Conservation (phyloP, 2,329 filamentous ascomycete genomes). For the Madurella fahalii region DNA sequence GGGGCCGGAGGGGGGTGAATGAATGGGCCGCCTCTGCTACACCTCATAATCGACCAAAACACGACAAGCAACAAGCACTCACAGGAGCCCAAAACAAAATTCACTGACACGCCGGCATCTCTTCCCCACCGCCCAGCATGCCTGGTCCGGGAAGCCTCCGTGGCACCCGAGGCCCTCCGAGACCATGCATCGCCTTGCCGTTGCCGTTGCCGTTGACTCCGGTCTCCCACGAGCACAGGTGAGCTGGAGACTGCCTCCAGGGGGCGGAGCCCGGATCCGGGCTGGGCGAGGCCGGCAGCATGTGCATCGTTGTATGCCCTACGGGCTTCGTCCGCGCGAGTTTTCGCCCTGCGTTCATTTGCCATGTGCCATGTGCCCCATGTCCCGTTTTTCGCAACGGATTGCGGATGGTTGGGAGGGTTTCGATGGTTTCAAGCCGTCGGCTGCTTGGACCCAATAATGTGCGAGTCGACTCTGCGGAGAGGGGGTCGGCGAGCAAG, state of each 20-base stretch:
- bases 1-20: slow-evolving; percentile 10
- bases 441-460: background rate
- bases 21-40: slow-evolving; percentile 11
- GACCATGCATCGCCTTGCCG: background rate
- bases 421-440: background rate
- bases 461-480: background rate
- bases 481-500: slow-evolving; percentile 1
- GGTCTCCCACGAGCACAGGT: background rate
- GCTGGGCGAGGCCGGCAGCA: background rate
- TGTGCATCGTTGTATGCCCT: background rate
- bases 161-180: background rate
- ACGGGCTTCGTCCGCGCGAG: too few relatives aligned
- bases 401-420: background rate
- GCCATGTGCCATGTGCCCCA: background rate
- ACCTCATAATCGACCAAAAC: slow-evolving; percentile 4
- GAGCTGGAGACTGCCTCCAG: too few relatives aligned
- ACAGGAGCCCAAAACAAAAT: too few relatives aligned
- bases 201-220: background rate
- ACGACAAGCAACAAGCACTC: background rate
- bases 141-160: background rate
- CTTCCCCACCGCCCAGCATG: background rate
- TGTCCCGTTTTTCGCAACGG: background rate
- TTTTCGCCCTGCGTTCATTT: background rate
- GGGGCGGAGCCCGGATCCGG: background rate
- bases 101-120: background rate